Base-by-base conservation (phyloP, 208 protist genomes). In the Kentomonas sorsogonicus region DNA sequence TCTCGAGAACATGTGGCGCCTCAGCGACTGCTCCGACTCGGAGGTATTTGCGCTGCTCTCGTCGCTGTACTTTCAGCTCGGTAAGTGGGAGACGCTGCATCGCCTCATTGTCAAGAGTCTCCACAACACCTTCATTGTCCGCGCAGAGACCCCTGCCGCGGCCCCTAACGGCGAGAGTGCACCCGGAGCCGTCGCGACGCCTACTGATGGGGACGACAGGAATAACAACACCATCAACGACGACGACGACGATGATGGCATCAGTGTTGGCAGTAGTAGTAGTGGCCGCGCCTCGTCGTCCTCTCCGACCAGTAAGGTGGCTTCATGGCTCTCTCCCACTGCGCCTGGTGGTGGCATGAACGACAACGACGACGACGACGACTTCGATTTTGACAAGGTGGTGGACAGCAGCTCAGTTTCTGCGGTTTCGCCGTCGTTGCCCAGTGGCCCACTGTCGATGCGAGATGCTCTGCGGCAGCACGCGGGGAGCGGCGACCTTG, bases 31-130 rank as follows among this genome's bases (percentile, higher is more conserved):
- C 43, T 55, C 70, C 25, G 89, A 95, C 50, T 95, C 93, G 70
- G 89, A 92, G 52, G 89, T 93, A 13, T 95, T 95, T 60, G 82
- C 89, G 1, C 69, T 85, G 27, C 67, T 95, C 16, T 74, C 89
- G n/a, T 84, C 79, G 3, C 55, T 95, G 25, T 95, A 89, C 63
- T 95, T 95, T 55, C 89, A 95, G 61, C 70, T 91, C 1, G 89
- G 85, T 1, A 79, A 85, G 55, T 95, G 88, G 85, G 68, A 66
- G 11, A 80, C 88, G 3, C 71, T 95, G 23, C 69, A 95, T 55
- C 63, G 78, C 30, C 64, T 95, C 20, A 88, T 95, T 60, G 74
- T 74, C 41, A 86, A 72, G 31, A 95, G 88, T 66, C 41, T 95
- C 20, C 72, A 79, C 58, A 71, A 77, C 54, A 69, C 79, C n/a